phyloP scores from a whole-genome alignment of 176 grass and related monocot genomes.

The Carex cristatella region DNA sequence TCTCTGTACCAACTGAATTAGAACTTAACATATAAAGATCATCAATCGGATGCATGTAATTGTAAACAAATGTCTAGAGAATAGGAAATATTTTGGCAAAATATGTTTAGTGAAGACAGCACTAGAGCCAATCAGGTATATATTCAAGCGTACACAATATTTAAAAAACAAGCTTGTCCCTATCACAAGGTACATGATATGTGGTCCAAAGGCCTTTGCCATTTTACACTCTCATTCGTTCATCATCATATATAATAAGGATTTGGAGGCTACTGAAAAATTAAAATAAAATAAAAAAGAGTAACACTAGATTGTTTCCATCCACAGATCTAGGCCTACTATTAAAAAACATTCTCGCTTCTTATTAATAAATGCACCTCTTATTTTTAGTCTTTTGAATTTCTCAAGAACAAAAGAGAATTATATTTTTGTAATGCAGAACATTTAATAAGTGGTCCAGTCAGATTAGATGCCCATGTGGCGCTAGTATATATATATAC shows the following conservation, averaged over 20 bases:
- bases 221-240: not conserved
- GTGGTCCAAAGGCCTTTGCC: not conserved
- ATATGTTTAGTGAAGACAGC: not conserved
- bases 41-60: not conserved
- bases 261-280: not conserved
- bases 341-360: not conserved
- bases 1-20: not conserved
- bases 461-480: not conserved
- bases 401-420: too few relatives aligned
- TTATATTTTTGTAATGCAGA: too few relatives aligned
- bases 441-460: not conserved
- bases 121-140: not conserved
- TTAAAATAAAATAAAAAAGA: not conserved
- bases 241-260: not conserved
- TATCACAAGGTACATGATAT: not conserved
- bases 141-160: not conserved
- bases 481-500: not conserved
- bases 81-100: not conserved
- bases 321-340: not conserved
- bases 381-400: too few relatives aligned
- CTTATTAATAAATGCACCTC: too few relatives aligned
- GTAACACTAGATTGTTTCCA: not conserved
- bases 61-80: not conserved
- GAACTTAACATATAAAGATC: not conserved
- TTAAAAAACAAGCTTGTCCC: not conserved